phyloP scores from a whole-genome alignment of 2,329 filamentous ascomycete species.

The Hypoxylon sp. region DNA sequence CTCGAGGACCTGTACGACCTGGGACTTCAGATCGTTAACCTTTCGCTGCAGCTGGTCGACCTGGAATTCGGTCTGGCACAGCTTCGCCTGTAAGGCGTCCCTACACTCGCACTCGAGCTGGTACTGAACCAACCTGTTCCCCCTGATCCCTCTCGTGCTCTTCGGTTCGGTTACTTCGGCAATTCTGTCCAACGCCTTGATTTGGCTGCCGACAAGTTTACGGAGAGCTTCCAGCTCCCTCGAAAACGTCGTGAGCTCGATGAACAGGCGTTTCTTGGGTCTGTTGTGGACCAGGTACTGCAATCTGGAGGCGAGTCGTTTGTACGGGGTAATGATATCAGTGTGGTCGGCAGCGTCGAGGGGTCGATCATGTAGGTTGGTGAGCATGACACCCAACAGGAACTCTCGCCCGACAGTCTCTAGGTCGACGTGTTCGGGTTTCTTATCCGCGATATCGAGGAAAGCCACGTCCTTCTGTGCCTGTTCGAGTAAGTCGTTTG shows the following conservation, averaged over 20 bases:
- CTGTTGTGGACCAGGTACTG: neutral
- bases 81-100: neutral
- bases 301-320: neutral
- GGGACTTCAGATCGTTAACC: neutral
- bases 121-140: neutral
- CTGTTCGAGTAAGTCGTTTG: neutral
- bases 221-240: neutral
- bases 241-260: neutral
- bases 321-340: neutral
- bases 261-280: conserved; percentile 1
- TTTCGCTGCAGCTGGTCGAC: conserved; percentile 1
- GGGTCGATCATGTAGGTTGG: neutral
- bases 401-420: neutral
- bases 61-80: neutral
- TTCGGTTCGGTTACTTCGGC: neutral
- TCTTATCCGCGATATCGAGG: neutral
- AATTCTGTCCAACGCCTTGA: neutral
- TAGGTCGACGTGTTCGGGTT: neutral
- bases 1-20: conserved; percentile 32
- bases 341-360: neutral
- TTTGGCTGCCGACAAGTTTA: neutral
- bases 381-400: neutral
- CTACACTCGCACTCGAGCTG: neutral
- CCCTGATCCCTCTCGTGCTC: neutral
- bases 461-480: neutral